These are phyloP conservation scores for Phytopythium vexans DNA, from an alignment of 352 stramenopile species.

Conservation along the genomic window DNA sequence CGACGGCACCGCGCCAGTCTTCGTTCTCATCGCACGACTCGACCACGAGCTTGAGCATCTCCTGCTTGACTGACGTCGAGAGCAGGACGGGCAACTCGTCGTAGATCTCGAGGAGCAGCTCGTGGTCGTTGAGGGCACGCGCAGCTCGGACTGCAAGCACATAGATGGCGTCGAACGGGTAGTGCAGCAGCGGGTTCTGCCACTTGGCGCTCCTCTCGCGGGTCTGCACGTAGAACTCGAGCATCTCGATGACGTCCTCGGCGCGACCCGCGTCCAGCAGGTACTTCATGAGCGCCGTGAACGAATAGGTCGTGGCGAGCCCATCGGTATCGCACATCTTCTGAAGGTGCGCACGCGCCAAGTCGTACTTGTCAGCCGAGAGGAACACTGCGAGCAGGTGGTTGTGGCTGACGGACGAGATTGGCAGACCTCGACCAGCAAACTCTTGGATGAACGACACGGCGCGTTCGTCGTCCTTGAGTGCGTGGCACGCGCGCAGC, in stretches of 20 bases:
- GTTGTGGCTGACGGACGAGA: constrained; percentile 67
- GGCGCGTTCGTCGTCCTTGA: constrained; percentile 48
- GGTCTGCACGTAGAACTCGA: constrained; percentile 56
- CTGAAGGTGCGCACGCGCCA: constrained; percentile 45
- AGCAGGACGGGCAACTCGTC: constrained; percentile 31
- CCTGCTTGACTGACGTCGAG: constrained; percentile 50
- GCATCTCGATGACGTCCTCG: constrained; percentile 47
- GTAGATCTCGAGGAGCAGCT: constrained; percentile 63
- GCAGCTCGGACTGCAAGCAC: constrained; percentile 58
- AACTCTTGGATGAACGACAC: constrained; percentile 62
- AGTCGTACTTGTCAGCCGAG: constrained; percentile 43
- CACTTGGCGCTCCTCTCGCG: constrained; percentile 37
- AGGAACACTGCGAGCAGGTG: constrained; percentile 72
- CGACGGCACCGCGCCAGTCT: constrained; percentile 75
- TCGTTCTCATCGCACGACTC: constrained; percentile 54
- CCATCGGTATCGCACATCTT: constrained; percentile 15
- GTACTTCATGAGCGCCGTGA: constrained; percentile 76
- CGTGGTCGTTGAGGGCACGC: constrained; percentile 42
- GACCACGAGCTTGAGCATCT: constrained; percentile 47
- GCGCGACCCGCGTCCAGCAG: constrained; percentile 31
- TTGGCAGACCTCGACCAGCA: constrained; percentile 38
- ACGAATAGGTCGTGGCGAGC: constrained; percentile 63
- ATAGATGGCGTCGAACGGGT: constrained; percentile 60
- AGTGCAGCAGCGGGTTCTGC: constrained; percentile 60
- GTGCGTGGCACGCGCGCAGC: constrained; percentile 49